Conservation (phyloP, 805 yeast species). For the Candida saitoana region DNA sequence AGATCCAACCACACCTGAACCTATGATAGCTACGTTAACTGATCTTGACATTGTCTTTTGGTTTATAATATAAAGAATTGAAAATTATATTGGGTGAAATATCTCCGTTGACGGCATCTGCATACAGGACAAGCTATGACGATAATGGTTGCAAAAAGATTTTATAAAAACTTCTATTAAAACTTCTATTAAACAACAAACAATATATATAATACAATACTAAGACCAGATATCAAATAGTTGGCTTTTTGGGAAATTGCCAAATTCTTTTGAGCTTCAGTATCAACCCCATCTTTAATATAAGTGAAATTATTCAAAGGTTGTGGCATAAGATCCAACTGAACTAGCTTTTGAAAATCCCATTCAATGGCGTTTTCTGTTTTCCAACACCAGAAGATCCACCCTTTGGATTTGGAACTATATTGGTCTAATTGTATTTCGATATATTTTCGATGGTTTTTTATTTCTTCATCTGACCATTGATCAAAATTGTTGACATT, state of each 20-base stretch:
- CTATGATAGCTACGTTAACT: constrained; percentile 46
- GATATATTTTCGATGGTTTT: constrained; percentile 48
- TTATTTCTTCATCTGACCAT: constrained; percentile 42
- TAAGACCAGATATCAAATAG: no score
- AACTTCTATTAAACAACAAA: not conserved
- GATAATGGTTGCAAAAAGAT: not conserved
- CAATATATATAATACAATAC: not conserved
- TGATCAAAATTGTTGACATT: constrained; percentile 29
- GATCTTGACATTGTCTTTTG: constrained; percentile 24
- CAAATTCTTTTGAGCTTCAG: constrained; percentile 11
- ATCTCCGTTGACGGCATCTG: not conserved
- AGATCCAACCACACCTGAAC: constrained; percentile 94
- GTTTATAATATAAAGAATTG: not conserved
- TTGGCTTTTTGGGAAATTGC: no score
- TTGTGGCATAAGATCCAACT: constrained; percentile 53
- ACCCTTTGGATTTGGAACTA: constrained; percentile 45
- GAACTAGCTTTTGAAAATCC: constrained; percentile 54
- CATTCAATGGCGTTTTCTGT: constrained; percentile 65
- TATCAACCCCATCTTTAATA: constrained; percentile 31
- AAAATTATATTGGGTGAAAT: not conserved
- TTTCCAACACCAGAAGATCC: constrained; percentile 71
- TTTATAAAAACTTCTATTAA: no score
- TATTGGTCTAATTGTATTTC: constrained; percentile 61
- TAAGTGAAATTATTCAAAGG: constrained; percentile 45
- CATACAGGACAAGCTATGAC: not conserved